A percentile compares a stretch with the other conserved stretches of the same genome.
These are phyloP conservation scores for Cordyceps farinosa DNA, from an alignment of 2,329 filamentous ascomycete species.

Conservation along the genomic window DNA sequence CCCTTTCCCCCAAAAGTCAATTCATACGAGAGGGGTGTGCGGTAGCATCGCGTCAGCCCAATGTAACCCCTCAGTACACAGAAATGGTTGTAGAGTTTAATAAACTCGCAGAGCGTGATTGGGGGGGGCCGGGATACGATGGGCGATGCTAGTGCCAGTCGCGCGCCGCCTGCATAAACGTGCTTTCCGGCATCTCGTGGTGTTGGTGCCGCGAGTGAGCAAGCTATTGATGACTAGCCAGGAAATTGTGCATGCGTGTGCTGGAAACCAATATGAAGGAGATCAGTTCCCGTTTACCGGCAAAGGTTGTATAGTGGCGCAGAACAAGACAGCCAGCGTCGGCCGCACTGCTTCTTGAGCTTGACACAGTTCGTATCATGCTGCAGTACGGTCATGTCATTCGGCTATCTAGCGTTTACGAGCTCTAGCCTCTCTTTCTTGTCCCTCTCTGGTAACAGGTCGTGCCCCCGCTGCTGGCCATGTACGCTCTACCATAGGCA, in stretches of 20 bases:
- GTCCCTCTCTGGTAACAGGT: too few species aligned
- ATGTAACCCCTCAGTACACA: not conserved
- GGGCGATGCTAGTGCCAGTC: not conserved
- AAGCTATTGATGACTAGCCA: not conserved
- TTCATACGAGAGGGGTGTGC: not conserved
- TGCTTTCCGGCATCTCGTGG: not conserved
- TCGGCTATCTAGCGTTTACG: too few species aligned
- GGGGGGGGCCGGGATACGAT: not conserved
- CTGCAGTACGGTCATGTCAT: not conserved
- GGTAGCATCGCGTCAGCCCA: not conserved
- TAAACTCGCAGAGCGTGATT: not conserved
- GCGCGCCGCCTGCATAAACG: not conserved
- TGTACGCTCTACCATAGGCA: too few species aligned
- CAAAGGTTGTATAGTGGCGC: not conserved
- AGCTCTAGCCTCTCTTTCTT: too few species aligned
- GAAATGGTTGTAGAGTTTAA: not conserved
- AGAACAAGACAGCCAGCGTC: not conserved
- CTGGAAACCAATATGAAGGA: not conserved
- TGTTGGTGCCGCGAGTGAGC: not conserved
- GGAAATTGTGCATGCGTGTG: too few species aligned
- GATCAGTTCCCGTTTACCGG: not conserved
- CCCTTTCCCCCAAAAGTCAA: not conserved
- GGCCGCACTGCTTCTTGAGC: not conserved
- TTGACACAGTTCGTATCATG: not conserved
- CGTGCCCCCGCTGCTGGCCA: too few species aligned